Percentiles rank a stretch among this genome's conserved stretches.
Conservation (phyloP, 768 basidiomycete species). For the Boletus pseudo-olivaceus region DNA sequence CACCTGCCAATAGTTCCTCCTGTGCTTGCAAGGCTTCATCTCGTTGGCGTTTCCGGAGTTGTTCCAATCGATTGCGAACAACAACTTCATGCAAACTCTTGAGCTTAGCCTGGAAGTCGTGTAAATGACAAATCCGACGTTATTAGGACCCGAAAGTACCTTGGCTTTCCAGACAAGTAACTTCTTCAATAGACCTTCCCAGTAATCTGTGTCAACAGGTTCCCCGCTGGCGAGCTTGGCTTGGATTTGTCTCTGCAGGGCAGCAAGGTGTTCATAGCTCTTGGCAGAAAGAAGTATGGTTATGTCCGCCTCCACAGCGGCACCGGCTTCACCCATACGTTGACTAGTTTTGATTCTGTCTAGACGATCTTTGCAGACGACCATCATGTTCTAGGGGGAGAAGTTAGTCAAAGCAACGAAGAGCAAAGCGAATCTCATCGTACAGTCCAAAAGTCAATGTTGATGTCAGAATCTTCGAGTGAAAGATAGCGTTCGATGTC, state of each 20-base stretch:
- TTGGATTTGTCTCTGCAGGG: slow-evolving; percentile 83
- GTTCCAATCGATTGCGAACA: slow-evolving; percentile 92
- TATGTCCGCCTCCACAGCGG: slow-evolving; percentile 83
- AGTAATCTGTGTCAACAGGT: slow-evolving; percentile 96
- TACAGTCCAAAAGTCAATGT: slow-evolving; percentile 98
- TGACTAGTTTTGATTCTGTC: slow-evolving; percentile 66
- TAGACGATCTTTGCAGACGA: slow-evolving; percentile 87
- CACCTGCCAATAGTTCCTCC: slow-evolving; percentile 82
- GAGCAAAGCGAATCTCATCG: slow-evolving; percentile 18
- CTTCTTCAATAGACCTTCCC: slow-evolving; percentile 91
- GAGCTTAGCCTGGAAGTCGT: slow-evolving; percentile 68
- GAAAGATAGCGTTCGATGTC: slow-evolving; percentile 91
- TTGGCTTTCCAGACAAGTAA: slow-evolving; percentile 97
- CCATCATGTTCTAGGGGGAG: slow-evolving; percentile 83
- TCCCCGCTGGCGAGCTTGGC: slow-evolving; percentile 87
- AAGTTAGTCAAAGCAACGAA: slow-evolving; percentile 3
- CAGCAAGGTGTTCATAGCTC: slow-evolving; percentile 77
- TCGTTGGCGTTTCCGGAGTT: slow-evolving; percentile 91
- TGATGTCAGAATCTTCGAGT: slow-evolving; percentile 78
- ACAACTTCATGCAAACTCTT: slow-evolving; percentile 94
- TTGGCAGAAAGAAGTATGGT: slow-evolving; percentile 78
- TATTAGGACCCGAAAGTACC: slow-evolving; percentile 38
- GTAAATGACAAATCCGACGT: background rate
- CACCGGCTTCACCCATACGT: slow-evolving; percentile 64
- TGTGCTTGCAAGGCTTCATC: slow-evolving; percentile 95